Evolutionary conservation across 2,329 filamentous ascomycete species (phyloP), one percentile per base, ranked within the genome.

Genomic region (Chalaropsis thielavioides): DNA sequence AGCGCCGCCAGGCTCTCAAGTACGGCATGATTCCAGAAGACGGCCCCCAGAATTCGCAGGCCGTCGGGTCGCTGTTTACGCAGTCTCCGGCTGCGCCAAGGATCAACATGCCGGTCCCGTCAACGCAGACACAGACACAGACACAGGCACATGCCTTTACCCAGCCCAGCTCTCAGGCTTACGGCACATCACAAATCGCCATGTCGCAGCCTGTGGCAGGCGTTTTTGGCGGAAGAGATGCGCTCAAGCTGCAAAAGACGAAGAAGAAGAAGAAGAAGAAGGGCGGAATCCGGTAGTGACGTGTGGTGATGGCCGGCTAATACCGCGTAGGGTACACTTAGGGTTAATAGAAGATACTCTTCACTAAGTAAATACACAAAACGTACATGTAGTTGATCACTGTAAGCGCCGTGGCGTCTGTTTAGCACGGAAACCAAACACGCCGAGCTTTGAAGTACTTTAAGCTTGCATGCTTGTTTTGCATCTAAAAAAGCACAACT

Each of bases 121-220:
- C 54, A 10, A 58, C 31, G 17, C 54, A 31, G 31, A 6, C 31
- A 31, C 31, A 31, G 5, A 58, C 31, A n/a, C 54, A 58, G 31
- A 27, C n/a, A 17, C 27, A 38, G 31, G 41, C 40, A 15, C 54
- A 44, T 13, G 24, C 51, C 2, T 49, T 64, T 17, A 27, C 62
- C 10, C 62, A 58, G 11, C n/a, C 51, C 17, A 64, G 62, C 24
- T 64, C 62, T 11, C 62, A 60, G 24, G 5, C 51, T 10, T 59
- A n/a, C 70, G 40, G 46, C 17, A 56, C 17, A 2, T 64, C 62
- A 11, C 62, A 70, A 2, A 68, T 74, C 63, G 72, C 74, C n/a
- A 79, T 78, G 74, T 79, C 78, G 62, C 78, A 80, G 69, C 75
- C 77, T 10, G 70, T 77, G 15, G 66, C 73, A n/a, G 80, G 80